Base-by-base conservation (phyloP, 1,139 yeast species). In the Eremothecium sinecaudum region DNA sequence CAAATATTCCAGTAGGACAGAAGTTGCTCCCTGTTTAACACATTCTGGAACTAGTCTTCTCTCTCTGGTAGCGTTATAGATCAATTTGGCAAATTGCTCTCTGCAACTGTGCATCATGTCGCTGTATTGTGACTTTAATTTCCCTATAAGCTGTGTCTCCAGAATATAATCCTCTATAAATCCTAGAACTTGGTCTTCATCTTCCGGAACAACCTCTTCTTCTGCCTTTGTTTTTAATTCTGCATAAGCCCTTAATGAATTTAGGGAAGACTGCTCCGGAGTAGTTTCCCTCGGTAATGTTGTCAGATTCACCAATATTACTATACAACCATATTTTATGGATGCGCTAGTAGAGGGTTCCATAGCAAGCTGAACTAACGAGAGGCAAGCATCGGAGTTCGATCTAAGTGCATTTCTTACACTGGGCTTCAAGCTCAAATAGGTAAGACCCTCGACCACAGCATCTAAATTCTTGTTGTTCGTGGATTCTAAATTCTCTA, bases 391-490 rank as follows among this genome's bases (percentile, higher is more conserved):
- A 9, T 34, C 34, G 3, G 32, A 36, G 28, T 48, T 37, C 10
- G 38, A 33, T 24, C 59, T 44, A 9, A 56, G 29, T 13, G 28
- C 24, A 5, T 36, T 34, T 32, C 51, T 50, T 2, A 52, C 50
- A 9, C 51, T 40, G 5, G 45, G 31, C 31, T 51, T 55, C 30
- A 56, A 36, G 25, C 50, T 51, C 19, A 56, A 35, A 31, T 54
- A 56, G 1, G 59, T 58, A 22, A 56, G 38, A n/a, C 58, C 58
- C 40, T 56, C 61, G n/a, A 54, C 38, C 14, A 45, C 37, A n/a
- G 49, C 19, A 18, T 43, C 43, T n/a, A 44, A 47, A 11, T 38
- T 25, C 5, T 36, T 32, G 3, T 32, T 37, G 5, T 36, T 26
- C 7, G 29, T 32, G 11, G 28, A 19, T n/a, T 34, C 31, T 9